These are phyloP conservation scores for Coleophoma eucalyptorum DNA, from an alignment of 2,329 filamentous ascomycete species.

Conservation along the genomic window DNA sequence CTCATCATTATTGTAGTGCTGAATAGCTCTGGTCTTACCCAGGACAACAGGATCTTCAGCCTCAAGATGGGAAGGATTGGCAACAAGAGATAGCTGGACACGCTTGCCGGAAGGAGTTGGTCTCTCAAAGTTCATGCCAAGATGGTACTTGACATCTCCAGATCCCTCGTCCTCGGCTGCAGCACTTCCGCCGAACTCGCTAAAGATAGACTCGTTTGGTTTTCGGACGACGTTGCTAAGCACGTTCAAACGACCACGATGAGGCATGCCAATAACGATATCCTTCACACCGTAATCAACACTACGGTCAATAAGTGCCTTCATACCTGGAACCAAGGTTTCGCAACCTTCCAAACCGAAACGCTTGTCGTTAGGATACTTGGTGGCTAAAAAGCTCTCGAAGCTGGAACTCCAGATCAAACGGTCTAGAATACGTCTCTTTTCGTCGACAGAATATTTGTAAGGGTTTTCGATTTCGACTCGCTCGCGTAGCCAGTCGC, in stretches of 20 bases:
- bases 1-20: constrained; percentile 99
- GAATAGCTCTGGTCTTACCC: constrained; percentile 94
- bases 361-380: constrained; percentile 99
- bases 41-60: constrained; percentile 97
- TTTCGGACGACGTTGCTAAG: constrained; percentile 98
- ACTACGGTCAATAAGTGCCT: constrained; percentile 95
- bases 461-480: constrained; percentile 92
- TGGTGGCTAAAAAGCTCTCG: constrained; percentile 90
- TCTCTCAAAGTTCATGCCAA: constrained; percentile 99
- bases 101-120: constrained; percentile 97
- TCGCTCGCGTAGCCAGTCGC: constrained; percentile 95
- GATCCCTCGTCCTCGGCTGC: constrained; percentile 93
- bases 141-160: constrained; percentile 98
- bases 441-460: constrained; percentile 97
- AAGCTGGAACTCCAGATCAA: constrained; percentile 99
- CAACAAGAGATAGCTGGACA: constrained; percentile 96
- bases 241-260: constrained; percentile 96
- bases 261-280: constrained; percentile 99
- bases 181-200: constrained; percentile 86
- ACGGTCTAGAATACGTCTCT: constrained; percentile 93
- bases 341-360: constrained; percentile 98
- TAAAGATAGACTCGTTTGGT: constrained; percentile 99
- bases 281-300: constrained; percentile 99
- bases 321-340: constrained; percentile 97
- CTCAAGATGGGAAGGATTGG: constrained; percentile 97